Conservation (phyloP, 78 protist genomes). For the Cavenderia fasciculata region DNA sequence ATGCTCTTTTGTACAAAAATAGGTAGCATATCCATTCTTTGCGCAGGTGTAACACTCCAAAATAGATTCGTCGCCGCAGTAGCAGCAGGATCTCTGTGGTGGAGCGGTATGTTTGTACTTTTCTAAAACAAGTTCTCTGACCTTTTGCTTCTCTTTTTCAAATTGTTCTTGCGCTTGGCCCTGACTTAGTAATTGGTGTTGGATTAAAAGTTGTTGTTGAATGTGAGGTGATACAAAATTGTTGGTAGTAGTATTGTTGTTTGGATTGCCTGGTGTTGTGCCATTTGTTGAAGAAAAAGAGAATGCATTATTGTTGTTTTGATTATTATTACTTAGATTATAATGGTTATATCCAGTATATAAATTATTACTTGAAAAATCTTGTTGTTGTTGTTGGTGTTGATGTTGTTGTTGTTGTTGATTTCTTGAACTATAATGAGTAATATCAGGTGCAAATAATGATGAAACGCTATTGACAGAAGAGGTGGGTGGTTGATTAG, state of each 20-base stretch:
- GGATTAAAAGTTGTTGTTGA: neutral
- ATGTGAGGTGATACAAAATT: neutral
- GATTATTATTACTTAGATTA: neutral
- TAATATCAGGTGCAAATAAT: neutral
- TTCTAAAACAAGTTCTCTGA: constrained; percentile 29
- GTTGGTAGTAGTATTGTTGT: neutral
- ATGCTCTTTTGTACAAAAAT: constrained; percentile 75
- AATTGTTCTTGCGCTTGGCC: constrained; percentile 40
- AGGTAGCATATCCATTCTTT: constrained; percentile 58
- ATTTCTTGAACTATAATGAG: constrained; percentile 4
- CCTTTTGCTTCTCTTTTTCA: constrained; percentile 58
- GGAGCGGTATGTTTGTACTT: constrained; percentile 34
- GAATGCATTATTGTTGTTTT: neutral
- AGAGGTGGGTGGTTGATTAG: no score
- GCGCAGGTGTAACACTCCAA: constrained; percentile 74
- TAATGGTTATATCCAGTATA: no score
- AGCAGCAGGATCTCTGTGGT: constrained; percentile 77
- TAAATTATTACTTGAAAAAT: no score
- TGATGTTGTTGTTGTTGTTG: constrained; percentile 1
- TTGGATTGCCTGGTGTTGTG: neutral
- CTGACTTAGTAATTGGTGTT: no score
- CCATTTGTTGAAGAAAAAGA: no score
- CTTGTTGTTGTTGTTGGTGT: neutral
- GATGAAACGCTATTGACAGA: neutral
- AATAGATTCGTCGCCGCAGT: constrained; percentile 76